Conservation (phyloP, 1,139 yeast species). For the Blastobotrys elegans region DNA sequence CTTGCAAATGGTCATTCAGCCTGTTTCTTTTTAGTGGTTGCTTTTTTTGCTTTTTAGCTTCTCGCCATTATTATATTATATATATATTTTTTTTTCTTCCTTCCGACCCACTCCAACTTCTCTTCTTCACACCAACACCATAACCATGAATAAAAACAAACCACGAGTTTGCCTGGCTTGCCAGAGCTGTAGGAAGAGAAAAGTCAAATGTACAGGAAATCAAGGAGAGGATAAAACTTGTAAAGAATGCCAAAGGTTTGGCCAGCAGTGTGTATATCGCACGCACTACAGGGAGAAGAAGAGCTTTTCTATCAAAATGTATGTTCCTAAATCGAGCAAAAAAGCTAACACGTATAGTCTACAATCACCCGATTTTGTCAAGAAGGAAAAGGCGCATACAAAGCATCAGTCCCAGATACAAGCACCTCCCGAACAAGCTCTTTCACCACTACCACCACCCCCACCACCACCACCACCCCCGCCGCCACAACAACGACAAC, state of each 20-base stretch:
- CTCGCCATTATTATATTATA: background rate
- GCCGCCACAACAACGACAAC: slow-evolving; percentile 1
- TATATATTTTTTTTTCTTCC: background rate
- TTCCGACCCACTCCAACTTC: background rate
- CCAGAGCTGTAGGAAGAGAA: slow-evolving; percentile 55
- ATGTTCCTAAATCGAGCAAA: background rate
- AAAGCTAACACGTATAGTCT: slow-evolving; percentile 6
- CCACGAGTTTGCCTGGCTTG: slow-evolving; percentile 46
- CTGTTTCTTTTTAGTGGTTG: background rate
- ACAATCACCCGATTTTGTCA: slow-evolving; percentile 19
- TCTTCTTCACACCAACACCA: background rate
- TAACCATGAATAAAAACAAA: slow-evolving; percentile 3
- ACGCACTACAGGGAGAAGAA: slow-evolving; percentile 26
- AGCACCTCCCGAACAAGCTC: background rate
- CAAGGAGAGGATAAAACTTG: slow-evolving; percentile 27
- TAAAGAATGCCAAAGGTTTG: slow-evolving; percentile 24
- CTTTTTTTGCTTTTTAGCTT: background rate
- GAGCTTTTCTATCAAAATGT: slow-evolving; percentile 25
- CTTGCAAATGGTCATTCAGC: too few relatives aligned
- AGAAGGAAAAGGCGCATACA: slow-evolving; percentile 5
- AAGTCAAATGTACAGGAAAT: slow-evolving; percentile 62
- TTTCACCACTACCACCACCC: background rate
- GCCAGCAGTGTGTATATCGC: slow-evolving; percentile 24
- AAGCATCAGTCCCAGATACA: background rate
- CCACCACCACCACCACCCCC: background rate